phyloP scores from a whole-genome alignment of 83 land plant genomes.

The Picea abies region DNA sequence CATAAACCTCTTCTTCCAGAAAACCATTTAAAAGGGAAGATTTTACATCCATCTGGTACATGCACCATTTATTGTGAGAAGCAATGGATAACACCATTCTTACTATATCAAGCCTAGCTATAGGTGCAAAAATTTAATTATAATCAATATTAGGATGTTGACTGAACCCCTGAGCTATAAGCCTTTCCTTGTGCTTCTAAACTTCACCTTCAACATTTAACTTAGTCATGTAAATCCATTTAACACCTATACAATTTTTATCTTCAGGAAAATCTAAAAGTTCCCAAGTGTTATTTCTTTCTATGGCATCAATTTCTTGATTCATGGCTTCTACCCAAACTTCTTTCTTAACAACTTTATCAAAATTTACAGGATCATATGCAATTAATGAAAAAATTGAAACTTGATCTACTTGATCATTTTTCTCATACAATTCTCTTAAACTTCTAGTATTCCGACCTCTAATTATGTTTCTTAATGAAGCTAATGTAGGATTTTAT shows the following conservation, averaged over 20 bases:
- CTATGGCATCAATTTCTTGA: neutral
- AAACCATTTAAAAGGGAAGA: too few species aligned
- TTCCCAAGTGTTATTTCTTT: too few species aligned
- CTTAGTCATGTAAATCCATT: neutral
- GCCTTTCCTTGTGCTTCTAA: neutral
- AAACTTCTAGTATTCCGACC: too few species aligned
- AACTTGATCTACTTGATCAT: too few species aligned
- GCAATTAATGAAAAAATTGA: neutral
- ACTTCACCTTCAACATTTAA: neutral
- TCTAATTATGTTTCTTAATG: too few species aligned
- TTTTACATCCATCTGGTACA: too few species aligned
- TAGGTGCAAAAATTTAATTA: neutral
- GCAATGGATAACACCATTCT: too few species aligned
- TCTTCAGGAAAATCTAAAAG: too few species aligned
- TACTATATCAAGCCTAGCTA: too few species aligned
- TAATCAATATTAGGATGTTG: neutral
- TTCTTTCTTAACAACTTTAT: neutral
- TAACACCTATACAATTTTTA: neutral
- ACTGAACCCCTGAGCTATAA: too few species aligned
- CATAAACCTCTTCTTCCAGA: too few species aligned
- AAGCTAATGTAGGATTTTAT: neutral
- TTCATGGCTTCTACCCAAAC: neutral
- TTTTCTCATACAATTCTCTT: neutral
- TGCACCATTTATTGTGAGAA: too few species aligned
- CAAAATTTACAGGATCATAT: neutral